phyloP scores from a whole-genome alignment of 23 red algal species.

The Porphyridium purpureum region DNA sequence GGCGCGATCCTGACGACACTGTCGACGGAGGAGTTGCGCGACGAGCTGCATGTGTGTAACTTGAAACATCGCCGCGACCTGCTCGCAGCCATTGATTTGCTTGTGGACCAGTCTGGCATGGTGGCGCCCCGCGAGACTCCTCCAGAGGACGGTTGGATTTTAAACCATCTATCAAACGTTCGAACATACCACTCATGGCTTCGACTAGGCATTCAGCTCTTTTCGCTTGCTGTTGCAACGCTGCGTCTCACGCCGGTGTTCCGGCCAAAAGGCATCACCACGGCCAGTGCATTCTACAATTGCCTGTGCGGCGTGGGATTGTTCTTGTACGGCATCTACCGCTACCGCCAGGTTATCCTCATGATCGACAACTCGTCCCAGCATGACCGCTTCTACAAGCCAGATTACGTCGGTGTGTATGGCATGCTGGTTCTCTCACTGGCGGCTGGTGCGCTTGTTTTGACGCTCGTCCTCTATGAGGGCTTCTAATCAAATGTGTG shows the following conservation, averaged over 20 bases:
- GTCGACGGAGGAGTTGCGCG: constrained; percentile 47
- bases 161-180: constrained; percentile 72
- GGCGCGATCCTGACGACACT: constrained; percentile 42
- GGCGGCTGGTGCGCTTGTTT: constrained; percentile 13
- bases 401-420: constrained; percentile 31
- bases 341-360: constrained; percentile 33
- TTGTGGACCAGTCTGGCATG: constrained; percentile 7
- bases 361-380: constrained; percentile 44
- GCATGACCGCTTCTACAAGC: constrained; percentile 18
- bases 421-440: constrained; percentile 29
- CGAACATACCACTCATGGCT: constrained; percentile 59
- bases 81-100: constrained; percentile 12
- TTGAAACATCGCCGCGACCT: constrained; percentile 39
- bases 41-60: constrained; percentile 37
- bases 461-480: too few species aligned
- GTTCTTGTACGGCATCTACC: constrained; percentile 39
- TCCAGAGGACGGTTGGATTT: constrained; percentile 58
- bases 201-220: constrained; percentile 52
- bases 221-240: constrained; percentile 43
- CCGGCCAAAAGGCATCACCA: constrained; percentile 8
- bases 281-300: constrained; percentile 27
- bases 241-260: constrained; percentile 42
- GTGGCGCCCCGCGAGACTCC: constrained; percentile 6
- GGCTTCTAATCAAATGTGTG: too few species aligned
- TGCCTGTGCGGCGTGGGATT: constrained; percentile 12